phyloP scores from a whole-genome alignment of 2,329 filamentous ascomycete genomes.

The Didymella pinodella region DNA sequence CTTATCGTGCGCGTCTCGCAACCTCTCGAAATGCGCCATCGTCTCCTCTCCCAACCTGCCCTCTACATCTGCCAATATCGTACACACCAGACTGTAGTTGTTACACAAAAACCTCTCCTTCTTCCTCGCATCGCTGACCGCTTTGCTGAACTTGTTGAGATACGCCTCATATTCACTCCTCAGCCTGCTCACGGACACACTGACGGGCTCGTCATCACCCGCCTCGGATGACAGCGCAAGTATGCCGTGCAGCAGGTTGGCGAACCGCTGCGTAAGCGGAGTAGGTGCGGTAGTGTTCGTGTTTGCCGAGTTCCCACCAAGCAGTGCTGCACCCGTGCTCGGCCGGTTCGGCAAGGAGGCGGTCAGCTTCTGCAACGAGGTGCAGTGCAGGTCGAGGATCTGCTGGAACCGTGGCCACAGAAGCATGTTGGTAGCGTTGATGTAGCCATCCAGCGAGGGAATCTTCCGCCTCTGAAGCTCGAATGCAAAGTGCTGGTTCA shows the following conservation, averaged over 20 bases:
- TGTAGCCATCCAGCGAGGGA: slow-evolving; percentile 86
- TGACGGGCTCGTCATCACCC: slow-evolving; percentile 92
- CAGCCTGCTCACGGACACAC: slow-evolving; percentile 78
- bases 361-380: slow-evolving; percentile 74
- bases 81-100: slow-evolving; percentile 93
- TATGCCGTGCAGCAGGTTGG: slow-evolving; percentile 87
- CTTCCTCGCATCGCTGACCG: slow-evolving; percentile 79
- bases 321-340: slow-evolving; percentile 44
- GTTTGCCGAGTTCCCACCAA: slow-evolving; percentile 53
- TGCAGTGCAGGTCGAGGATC: slow-evolving; percentile 91
- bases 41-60: slow-evolving; percentile 80
- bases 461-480: slow-evolving; percentile 91
- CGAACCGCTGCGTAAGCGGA: slow-evolving; percentile 92
- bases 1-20: slow-evolving; percentile 56
- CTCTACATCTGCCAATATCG: slow-evolving; percentile 77
- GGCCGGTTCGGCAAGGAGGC: slow-evolving; percentile 51
- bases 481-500: slow-evolving; percentile 95
- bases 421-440: slow-evolving; percentile 94
- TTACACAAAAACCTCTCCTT: slow-evolving; percentile 90
- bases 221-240: slow-evolving; percentile 85
- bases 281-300: slow-evolving; percentile 81
- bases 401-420: slow-evolving; percentile 96
- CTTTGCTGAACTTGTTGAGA: slow-evolving; percentile 76
- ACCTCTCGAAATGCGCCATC: slow-evolving; percentile 74
- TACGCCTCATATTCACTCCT: slow-evolving; percentile 85